Conservation (phyloP, 2,329 filamentous ascomycete species). For the Fusarium denticulatum region DNA sequence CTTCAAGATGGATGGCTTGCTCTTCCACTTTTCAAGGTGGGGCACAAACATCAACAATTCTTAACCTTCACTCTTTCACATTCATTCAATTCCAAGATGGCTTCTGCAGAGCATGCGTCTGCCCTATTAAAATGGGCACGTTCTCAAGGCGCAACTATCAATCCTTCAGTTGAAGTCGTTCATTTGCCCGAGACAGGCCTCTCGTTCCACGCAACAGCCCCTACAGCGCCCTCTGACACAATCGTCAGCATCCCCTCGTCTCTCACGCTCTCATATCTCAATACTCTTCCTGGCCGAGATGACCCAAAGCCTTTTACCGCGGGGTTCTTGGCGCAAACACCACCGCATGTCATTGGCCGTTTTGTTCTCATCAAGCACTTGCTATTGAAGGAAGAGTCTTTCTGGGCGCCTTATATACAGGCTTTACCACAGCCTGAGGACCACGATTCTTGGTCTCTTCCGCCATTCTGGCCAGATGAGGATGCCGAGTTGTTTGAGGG, state of each 20-base stretch:
- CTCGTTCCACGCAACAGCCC: conserved; percentile 62
- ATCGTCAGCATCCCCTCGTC: conserved; percentile 64
- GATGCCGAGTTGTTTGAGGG: conserved; percentile 67
- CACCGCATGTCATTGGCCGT: conserved; percentile 69
- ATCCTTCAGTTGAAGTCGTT: conserved; percentile 64
- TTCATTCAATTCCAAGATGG: conserved; percentile 16
- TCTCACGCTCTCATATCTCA: conserved; percentile 67
- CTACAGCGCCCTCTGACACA: conserved; percentile 51
- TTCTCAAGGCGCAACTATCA: conserved; percentile 57
- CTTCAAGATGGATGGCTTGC: conserved; percentile 8
- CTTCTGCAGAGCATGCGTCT: conserved; percentile 33
- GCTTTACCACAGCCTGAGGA: conserved; percentile 71
- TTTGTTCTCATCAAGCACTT: conserved; percentile 78
- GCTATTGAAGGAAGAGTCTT: conserved; percentile 65
- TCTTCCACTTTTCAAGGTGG: conserved; percentile 35
- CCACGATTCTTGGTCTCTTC: conserved; percentile 61
- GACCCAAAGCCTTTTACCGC: conserved; percentile 53
- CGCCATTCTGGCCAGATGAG: conserved; percentile 70
- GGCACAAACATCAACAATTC: conserved; percentile 13
- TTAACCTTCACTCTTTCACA: background rate
- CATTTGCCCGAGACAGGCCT: conserved; percentile 60
- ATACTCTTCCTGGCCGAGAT: conserved; percentile 53
- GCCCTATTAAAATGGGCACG: conserved; percentile 61
- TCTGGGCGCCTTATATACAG: conserved; percentile 75
- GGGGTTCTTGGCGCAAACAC: conserved; percentile 59